These are phyloP conservation scores for Mycothermus thermophilus DNA, from an alignment of 495 filamentous ascomycete species.

Conservation along the genomic window DNA sequence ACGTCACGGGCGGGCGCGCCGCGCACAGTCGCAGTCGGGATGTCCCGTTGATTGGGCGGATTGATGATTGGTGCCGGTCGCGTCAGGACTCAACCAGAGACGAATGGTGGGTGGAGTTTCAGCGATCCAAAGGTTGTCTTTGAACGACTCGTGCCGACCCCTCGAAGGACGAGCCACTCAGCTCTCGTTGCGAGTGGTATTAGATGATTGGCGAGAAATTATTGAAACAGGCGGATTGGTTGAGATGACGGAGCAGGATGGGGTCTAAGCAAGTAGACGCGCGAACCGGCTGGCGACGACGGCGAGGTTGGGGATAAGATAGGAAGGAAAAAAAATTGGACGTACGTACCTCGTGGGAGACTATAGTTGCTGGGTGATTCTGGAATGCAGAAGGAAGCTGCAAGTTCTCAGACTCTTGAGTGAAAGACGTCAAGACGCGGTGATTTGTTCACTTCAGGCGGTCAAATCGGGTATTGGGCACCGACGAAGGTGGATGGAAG, in stretches of 20 bases:
- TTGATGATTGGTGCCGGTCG: constrained; percentile 19
- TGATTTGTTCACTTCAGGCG: constrained; percentile 26
- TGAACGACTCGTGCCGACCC: constrained; percentile 16
- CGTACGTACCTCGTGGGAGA: constrained; percentile 11
- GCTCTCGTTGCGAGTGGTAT: constrained; percentile 22
- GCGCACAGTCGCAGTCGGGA: constrained; percentile 7
- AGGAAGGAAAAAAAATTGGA: background rate
- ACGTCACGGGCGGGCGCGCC: too few relatives aligned
- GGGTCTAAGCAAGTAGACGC: background rate
- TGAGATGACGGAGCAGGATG: background rate
- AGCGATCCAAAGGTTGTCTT: constrained; percentile 11
- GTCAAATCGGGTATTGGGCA: constrained; percentile 26
- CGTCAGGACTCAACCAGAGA: constrained; percentile 4
- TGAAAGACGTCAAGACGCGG: constrained; percentile 2
- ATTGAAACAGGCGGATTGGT: constrained; percentile 14
- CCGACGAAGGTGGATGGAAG: constrained; percentile 15
- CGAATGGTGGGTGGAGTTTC: constrained; percentile 25
- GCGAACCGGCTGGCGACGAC: constrained; percentile 2
- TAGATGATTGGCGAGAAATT: constrained; percentile 30
- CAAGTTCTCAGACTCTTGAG: constrained; percentile 5
- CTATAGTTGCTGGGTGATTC: too few relatives aligned
- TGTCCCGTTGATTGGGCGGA: constrained; percentile 21
- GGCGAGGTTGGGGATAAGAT: constrained; percentile 1
- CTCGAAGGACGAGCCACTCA: constrained; percentile 20
- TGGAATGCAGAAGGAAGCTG: constrained; percentile 1